Conservation (phyloP, 768 basidiomycete genomes). For the Leccinum incarnatum region DNA sequence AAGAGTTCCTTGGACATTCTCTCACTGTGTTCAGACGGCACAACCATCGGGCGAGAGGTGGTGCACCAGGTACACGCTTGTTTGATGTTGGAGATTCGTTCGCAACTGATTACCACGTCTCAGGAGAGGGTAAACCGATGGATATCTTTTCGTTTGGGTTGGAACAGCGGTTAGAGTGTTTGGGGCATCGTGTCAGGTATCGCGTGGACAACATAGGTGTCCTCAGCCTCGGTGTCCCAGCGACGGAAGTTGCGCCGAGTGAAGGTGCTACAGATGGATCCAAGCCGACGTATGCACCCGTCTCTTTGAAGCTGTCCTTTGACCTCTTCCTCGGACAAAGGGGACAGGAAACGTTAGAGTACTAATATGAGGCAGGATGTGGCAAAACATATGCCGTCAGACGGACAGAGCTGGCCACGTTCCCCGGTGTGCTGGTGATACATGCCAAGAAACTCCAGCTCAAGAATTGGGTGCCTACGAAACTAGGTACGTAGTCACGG, state of each 20-base stretch:
- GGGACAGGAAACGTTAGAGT: conserved; percentile 69
- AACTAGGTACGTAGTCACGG: conserved; percentile 63
- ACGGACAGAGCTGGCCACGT: conserved; percentile 73
- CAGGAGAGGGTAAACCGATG: conserved; percentile 56
- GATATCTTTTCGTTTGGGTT: conserved; percentile 74
- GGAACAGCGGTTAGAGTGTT: conserved; percentile 87
- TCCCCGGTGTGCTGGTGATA: conserved; percentile 84
- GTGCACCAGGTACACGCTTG: conserved; percentile 33
- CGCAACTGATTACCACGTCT: background rate
- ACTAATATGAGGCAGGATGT: conserved; percentile 73
- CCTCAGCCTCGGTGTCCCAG: conserved; percentile 79
- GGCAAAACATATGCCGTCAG: conserved; percentile 67
- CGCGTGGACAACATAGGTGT: conserved; percentile 72
- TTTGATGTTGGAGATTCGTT: background rate
- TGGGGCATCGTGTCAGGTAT: conserved; percentile 71
- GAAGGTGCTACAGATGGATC: background rate
- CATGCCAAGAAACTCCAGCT: conserved; percentile 95
- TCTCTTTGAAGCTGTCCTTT: conserved; percentile 60
- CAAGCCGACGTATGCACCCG: conserved; percentile 62
- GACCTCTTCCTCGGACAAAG: conserved; percentile 44
- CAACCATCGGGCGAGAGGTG: conserved; percentile 43
- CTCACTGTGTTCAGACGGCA: conserved; percentile 70
- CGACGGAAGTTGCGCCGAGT: conserved; percentile 35
- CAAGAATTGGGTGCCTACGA: conserved; percentile 94
- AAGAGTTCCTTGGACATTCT: conserved; percentile 88